Base-by-base conservation (phyloP, 768 basidiomycete genomes). In the Serendipita vermifera region DNA sequence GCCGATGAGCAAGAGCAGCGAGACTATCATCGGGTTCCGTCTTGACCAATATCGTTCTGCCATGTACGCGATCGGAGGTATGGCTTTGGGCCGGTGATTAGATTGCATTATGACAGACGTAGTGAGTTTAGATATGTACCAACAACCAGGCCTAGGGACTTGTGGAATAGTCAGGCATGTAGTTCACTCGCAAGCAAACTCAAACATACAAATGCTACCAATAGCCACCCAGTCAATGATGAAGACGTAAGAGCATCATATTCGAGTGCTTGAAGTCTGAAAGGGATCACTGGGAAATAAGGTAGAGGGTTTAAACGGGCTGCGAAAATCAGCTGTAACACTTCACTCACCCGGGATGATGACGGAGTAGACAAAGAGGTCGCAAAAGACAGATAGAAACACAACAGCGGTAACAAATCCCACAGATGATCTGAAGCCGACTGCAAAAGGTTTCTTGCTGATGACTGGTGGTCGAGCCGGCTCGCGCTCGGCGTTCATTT, bases 321-420 rank as follows among this genome's bases (percentile, higher is more conserved):
- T n/a, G n/a, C n/a, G n/a, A 13, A 40, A 15, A 7, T 32, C 39
- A 15, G 24, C 32, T 31, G n/a, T 43, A 2, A 81, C n/a, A 80
- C 57, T 82, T 71, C 29, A 82, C 7, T 22, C 32, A 26, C 46
- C 79, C 6, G 81, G 81, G 31, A 81, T 75, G 56, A 81, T 77
- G 26, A 79, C 70, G 3, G 79, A 77, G 61, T 82, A 82, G 7
- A 79, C 75, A n/a, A 82, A 65, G n/a, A 80, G 61, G 63, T 82
- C 81, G 1, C 33, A 22, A 38, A n/a, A 5, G 11, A 9, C 26
- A 15, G 3, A 13, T 2, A n/a, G 3, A 33, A 26, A 64, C 69
- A n/a, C 14, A 72, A 73, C 72, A 32, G 69, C 62, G 0, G 81
- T 83, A 3, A 76, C 65, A 60, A 78, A 78, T 73, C 74, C 73